Percentiles rank a stretch among this genome's conserved stretches.
Evolutionary conservation across 2,329 filamentous ascomycete genomes (phyloP).

Genomic region (Sphaerulina vaccinii): DNA sequence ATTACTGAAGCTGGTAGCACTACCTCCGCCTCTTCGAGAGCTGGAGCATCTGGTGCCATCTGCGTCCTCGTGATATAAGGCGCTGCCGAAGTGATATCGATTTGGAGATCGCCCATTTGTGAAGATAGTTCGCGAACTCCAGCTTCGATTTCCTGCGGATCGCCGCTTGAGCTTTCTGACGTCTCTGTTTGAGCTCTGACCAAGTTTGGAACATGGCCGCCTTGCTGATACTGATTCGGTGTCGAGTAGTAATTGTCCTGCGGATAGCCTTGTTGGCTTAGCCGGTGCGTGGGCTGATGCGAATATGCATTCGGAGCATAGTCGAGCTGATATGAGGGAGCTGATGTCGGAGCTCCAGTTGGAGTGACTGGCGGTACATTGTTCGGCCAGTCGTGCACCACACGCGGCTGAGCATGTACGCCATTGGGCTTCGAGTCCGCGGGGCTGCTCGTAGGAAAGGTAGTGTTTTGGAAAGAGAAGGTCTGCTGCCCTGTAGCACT

Average conservation of each 20-base stretch:
- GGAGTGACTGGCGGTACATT: constrained; percentile 9
- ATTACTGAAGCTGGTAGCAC: constrained; percentile 66
- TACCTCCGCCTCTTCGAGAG: constrained; percentile 69
- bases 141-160: constrained; percentile 36
- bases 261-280: constrained; percentile 16
- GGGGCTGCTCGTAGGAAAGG: constrained; percentile 21
- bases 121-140: constrained; percentile 43
- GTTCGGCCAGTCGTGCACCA: constrained; percentile 24
- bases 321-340: constrained; percentile 20
- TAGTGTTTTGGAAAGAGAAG: constrained; percentile 34
- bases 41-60: constrained; percentile 58
- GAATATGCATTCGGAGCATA: constrained; percentile 18
- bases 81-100: constrained; percentile 82
- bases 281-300: constrained; percentile 16
- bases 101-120: constrained; percentile 79
- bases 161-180: constrained; percentile 32
- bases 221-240: constrained; percentile 22
- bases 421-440: constrained; percentile 16
- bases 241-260: constrained; percentile 22
- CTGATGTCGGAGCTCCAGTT: constrained; percentile 19
- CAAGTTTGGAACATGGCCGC: constrained; percentile 21
- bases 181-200: constrained; percentile 29
- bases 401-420: constrained; percentile 12
- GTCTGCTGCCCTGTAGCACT: constrained; percentile 28
- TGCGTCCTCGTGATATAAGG: constrained; percentile 75